Evolutionary conservation across 2,329 filamentous ascomycete genomes (phyloP).

Genomic region (Epicoccum nigrum): DNA sequence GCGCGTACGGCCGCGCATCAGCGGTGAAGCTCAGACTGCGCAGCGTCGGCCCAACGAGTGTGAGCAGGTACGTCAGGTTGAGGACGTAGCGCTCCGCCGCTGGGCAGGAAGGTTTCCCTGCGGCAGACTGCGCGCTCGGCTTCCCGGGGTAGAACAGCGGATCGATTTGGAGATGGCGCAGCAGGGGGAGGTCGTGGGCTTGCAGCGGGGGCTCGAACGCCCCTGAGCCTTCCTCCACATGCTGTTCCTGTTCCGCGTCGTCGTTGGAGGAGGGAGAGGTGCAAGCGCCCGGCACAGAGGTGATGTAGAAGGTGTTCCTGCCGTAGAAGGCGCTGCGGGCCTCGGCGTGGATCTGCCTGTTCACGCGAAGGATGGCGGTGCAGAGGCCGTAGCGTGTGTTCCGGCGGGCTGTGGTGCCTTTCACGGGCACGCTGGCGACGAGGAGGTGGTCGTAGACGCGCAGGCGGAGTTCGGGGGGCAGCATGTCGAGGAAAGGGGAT

Average conservation of each 20-base stretch:
- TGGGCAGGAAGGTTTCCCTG: slow-evolving; percentile 15
- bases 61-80: slow-evolving; percentile 25
- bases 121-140: not conserved
- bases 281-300: slow-evolving; percentile 2
- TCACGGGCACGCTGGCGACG: slow-evolving; percentile 24
- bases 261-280: slow-evolving; percentile 1
- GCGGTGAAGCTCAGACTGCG: slow-evolving; percentile 21
- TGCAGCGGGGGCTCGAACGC: slow-evolving; percentile 39
- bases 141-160: slow-evolving; percentile 32
- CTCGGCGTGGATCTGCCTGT: slow-evolving; percentile 50
- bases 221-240: slow-evolving; percentile 17
- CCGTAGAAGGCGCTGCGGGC: slow-evolving; percentile 50
- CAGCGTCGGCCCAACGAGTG: slow-evolving; percentile 16
- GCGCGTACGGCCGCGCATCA: slow-evolving; percentile 22
- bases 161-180: slow-evolving; percentile 38
- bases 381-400: slow-evolving; percentile 38
- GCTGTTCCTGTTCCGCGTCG: not conserved
- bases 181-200: slow-evolving; percentile 21
- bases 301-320: slow-evolving; percentile 48
- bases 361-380: slow-evolving; percentile 47
- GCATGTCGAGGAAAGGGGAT: slow-evolving; percentile 24
- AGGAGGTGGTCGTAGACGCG: slow-evolving; percentile 40
- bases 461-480: slow-evolving; percentile 41
- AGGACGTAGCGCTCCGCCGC: slow-evolving; percentile 31
- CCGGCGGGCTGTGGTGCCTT: slow-evolving; percentile 27